phyloP scores from a whole-genome alignment of 305 asterid species.

The Fraxinus ornus region DNA sequence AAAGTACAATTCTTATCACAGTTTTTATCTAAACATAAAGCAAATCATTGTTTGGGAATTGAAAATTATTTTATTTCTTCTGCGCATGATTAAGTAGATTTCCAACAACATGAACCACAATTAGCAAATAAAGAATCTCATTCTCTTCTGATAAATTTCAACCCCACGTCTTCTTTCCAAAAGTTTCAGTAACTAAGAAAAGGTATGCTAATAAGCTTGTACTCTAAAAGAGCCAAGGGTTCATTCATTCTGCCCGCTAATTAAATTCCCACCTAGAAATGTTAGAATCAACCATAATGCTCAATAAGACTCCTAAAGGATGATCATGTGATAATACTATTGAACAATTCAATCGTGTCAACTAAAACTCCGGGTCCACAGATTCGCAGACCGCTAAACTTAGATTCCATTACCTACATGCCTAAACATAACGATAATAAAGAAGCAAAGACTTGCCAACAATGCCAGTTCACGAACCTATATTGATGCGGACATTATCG shows the following conservation, averaged over 20 bases:
- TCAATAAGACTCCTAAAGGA: not conserved
- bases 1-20: no score
- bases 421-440: not conserved
- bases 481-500: no score
- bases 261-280: not conserved
- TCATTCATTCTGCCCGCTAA: not conserved
- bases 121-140: not conserved
- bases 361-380: not conserved
- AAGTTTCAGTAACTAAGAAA: not conserved
- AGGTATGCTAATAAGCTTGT: not conserved
- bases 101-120: not conserved
- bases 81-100: no score
- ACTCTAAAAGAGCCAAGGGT: not conserved
- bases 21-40: no score
- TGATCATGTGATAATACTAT: not conserved
- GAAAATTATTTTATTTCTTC: no score
- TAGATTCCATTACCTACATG: not conserved
- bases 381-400: not conserved
- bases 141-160: not conserved
- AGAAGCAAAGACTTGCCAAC: not conserved
- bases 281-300: not conserved
- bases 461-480: not conserved
- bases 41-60: no score
- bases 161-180: not conserved
- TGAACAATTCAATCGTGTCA: not conserved